Percentiles rank a stretch among this genome's conserved stretches.
Conservation (phyloP, 2,329 filamentous ascomycete genomes). For the Colletotrichum sp. region DNA sequence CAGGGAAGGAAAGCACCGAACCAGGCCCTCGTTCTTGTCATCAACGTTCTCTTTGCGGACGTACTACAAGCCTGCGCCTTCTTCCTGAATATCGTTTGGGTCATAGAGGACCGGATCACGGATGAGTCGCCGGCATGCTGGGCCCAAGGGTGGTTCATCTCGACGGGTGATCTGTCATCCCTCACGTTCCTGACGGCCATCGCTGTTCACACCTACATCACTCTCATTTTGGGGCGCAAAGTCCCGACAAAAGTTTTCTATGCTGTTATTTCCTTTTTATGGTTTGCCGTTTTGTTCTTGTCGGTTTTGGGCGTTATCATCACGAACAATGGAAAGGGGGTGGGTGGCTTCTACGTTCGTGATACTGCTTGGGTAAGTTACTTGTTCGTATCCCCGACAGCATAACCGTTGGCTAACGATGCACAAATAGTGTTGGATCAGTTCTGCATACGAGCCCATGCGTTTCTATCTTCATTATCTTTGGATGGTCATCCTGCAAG, state of each 20-base stretch:
- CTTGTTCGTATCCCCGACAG: slow-evolving; percentile 22
- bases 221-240: slow-evolving; percentile 53
- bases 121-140: slow-evolving; percentile 53
- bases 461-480: slow-evolving; percentile 67
- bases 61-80: slow-evolving; percentile 62
- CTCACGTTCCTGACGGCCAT: slow-evolving; percentile 64
- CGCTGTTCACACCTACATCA: slow-evolving; percentile 61
- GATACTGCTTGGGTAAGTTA: slow-evolving; percentile 57
- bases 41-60: slow-evolving; percentile 64
- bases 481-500: slow-evolving; percentile 58
- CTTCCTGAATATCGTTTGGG: slow-evolving; percentile 58
- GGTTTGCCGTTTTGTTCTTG: slow-evolving; percentile 44
- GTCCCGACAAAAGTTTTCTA: slow-evolving; percentile 50
- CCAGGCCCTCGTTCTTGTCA: slow-evolving; percentile 64
- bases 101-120: slow-evolving; percentile 50
- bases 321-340: not conserved
- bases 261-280: slow-evolving; percentile 43
- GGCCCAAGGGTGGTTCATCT: slow-evolving; percentile 62
- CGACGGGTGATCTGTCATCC: slow-evolving; percentile 61
- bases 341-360: slow-evolving; percentile 48
- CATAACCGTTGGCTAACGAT: not conserved
- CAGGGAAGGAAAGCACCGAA: slow-evolving; percentile 36
- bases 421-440: slow-evolving; percentile 64
- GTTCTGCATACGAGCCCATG: slow-evolving; percentile 50
- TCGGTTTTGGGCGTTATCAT: slow-evolving; percentile 8